Conservation (phyloP, 2,329 filamentous ascomycete species). For the Aspergillus costaricaensis region DNA sequence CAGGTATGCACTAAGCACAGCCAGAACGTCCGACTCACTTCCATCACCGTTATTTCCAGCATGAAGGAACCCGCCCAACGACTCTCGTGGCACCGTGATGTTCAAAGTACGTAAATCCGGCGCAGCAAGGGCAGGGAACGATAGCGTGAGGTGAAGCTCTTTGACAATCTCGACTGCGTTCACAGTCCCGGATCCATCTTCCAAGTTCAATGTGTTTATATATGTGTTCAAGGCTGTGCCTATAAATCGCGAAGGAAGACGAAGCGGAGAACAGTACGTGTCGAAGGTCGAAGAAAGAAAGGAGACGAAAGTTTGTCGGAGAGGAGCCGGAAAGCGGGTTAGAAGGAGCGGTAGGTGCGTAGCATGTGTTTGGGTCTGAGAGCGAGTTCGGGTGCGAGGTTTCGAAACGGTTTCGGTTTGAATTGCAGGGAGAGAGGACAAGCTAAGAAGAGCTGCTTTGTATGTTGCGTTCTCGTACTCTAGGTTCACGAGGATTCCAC, state of each 20-base stretch:
- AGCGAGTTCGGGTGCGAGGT: constrained; percentile 1
- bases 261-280: constrained; percentile 48
- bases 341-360: constrained; percentile 54
- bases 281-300: constrained; percentile 56
- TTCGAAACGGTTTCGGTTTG: background rate
- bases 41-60: constrained; percentile 10
- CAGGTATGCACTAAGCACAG: constrained; percentile 38
- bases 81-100: constrained; percentile 36
- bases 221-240: constrained; percentile 47
- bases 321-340: constrained; percentile 52
- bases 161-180: constrained; percentile 37
- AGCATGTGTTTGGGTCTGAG: constrained; percentile 27
- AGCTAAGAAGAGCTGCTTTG: constrained; percentile 53
- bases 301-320: constrained; percentile 52
- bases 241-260: constrained; percentile 48
- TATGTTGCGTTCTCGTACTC: constrained; percentile 53
- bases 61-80: constrained; percentile 24
- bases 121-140: constrained; percentile 38
- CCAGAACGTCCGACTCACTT: constrained; percentile 20
- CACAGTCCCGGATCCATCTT: background rate
- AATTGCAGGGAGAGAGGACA: constrained; percentile 16
- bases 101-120: constrained; percentile 39
- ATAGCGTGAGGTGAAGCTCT: constrained; percentile 43
- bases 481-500: constrained; percentile 52
- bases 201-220: constrained; percentile 14